Evolutionary conservation across 768 basidiomycete genomes (phyloP).

Genomic region (Arthromyces matolae): DNA sequence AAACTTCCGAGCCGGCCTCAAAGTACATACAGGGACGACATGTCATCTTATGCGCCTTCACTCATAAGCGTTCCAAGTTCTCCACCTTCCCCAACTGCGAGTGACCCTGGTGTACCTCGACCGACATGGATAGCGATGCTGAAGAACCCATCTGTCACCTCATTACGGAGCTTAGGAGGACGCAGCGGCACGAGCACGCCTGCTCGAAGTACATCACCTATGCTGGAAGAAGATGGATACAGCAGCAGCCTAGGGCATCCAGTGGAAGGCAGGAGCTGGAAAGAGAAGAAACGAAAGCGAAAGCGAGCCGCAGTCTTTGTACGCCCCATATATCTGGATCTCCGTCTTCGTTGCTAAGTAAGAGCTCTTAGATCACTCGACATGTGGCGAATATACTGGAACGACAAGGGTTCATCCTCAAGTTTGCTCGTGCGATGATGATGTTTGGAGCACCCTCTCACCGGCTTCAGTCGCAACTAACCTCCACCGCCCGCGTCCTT

Average conservation of each 20-base stretch:
- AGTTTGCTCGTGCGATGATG: conserved; percentile 84
- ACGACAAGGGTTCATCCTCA: conserved; percentile 81
- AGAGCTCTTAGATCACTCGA: conserved; percentile 59
- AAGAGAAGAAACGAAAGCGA: conserved; percentile 48
- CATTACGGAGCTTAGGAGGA: conserved; percentile 15
- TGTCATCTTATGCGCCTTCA: conserved; percentile 5
- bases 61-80: not conserved
- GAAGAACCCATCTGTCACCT: conserved; percentile 26
- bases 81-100: conserved; percentile 11
- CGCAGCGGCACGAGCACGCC: conserved; percentile 23
- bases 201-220: conserved; percentile 25
- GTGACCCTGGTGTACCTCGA: conserved; percentile 8
- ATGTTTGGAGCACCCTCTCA: conserved; percentile 85
- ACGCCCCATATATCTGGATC: conserved; percentile 22
- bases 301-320: conserved; percentile 78
- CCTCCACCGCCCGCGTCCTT: conserved; percentile 73
- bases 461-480: conserved; percentile 77
- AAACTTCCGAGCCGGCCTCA: not conserved
- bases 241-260: conserved; percentile 13
- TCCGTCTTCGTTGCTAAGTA: not conserved
- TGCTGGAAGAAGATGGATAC: conserved; percentile 21
- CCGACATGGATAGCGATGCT: conserved; percentile 18
- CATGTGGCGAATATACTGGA: conserved; percentile 81
- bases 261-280: conserved; percentile 29
- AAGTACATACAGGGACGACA: conserved; percentile 4